Base-by-base conservation (phyloP, 257 asterid species). In the Mitragyna speciosa region DNA sequence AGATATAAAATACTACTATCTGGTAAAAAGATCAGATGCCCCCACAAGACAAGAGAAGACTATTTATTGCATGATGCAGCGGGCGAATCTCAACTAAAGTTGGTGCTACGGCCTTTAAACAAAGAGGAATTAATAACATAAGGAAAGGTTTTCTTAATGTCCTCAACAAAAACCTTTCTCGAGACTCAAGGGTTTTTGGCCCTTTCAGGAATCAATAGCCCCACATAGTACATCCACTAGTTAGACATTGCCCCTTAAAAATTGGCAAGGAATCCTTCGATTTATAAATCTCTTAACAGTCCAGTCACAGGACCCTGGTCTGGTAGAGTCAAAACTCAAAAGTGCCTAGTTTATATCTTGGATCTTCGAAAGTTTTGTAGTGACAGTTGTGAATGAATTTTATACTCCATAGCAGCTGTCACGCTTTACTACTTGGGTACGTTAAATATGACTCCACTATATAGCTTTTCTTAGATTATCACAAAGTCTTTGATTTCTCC, bases 11-110 rank as follows among this genome's bases (percentile, higher is more conserved):
- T 51, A 20, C 14, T 12, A 14, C 22, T 7, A 67, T 19, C 7
- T 68, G 51, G 72, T 19, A 19, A n/a, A n/a, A n/a, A 39, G 51
- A 79, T 80, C 58, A 69, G 84, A 81, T 81, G 80, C 84, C 64
- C 30, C 7, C 72, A 26, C n/a, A n/a, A n/a, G n/a, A n/a, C n/a
- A 76, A 58, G 72, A 58, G 69, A 75, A 70, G 70, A 26, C 19
- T 36, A 77, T 22, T 73, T 24, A 26, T 16, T 39, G 49, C 41
- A 36, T 36, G 41, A 78, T 67, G 76, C 33, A 70, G 56, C 30
- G 14, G 71, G 70, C 33, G 82, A 70, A 78, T 78, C 76, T 58
- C 64, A 68, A 59, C 26, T 39, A 79, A 79, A 79, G 82, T 28
- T 17, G 77, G 17, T 14, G 65, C 24, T 30, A 45, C 43, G 63